Evolutionary conservation across 176 grass and related monocot genomes (phyloP), one percentile per base, ranked within the genome.

Genomic region (Carex myosuroides): DNA sequence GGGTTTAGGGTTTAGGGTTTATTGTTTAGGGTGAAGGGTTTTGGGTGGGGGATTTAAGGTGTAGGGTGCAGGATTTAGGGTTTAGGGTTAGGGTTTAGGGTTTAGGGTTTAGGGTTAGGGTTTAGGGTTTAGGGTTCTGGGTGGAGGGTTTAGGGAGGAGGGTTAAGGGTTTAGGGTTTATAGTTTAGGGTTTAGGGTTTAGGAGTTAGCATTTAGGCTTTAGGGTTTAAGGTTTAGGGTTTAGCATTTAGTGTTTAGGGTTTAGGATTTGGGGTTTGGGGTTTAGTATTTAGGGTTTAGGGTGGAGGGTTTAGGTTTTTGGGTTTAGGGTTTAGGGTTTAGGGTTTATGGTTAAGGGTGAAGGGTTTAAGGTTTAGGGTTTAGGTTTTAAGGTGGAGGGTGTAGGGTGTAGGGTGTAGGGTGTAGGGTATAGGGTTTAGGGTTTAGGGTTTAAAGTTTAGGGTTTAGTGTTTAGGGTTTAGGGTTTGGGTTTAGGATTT

Each of bases 401-500:
- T 64, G 6, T 20, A 24, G 60, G n/a, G n/a, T n/a, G n/a, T n/a
- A n/a, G n/a, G n/a, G n/a, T n/a, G n/a, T n/a, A n/a, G 75, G 30
- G 1, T 80, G 57, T 5, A 30, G 54, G 75, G 48, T 56, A 59
- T 60, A 18, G 44, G 75, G 74, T 79, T 79, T 79, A 79, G 74
- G 74, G 75, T 56, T 80, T 80, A 58, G 3, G 75, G 75, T 60
- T 8, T 20, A 24, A n/a, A n/a, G 18, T 64, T 64, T 6, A 24
- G 60, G 60, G 60, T 62, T 62, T 21, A 22, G 60, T 16, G 60
- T 63, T 64, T 64, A 18, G 20, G 60, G 60, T 64, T 64, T 8
- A 24, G 60, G 60, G 60, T 64, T 64, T 64, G 60, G 75, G 75
- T 80, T 80, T 64, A 29, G 60, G 60, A n/a, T 64, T 64, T 21